Evolutionary conservation across 306 rosid species (phyloP).

Genomic region (Cajanus cajan): DNA sequence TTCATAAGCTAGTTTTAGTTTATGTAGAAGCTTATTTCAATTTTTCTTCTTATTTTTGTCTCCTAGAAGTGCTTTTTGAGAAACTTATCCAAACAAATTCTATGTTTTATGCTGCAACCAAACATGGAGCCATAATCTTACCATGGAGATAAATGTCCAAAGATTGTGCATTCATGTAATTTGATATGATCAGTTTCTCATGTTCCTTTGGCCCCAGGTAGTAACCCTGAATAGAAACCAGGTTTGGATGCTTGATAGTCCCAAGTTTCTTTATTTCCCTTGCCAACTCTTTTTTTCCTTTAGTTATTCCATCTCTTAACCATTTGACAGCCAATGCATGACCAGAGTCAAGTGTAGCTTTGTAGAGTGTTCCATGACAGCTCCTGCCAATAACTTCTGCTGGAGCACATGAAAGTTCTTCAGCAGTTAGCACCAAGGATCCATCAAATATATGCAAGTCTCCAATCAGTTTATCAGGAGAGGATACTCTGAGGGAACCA

Average conservation of each 20-base stretch:
- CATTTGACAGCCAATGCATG: constrained; percentile 67
- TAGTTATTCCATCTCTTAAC: constrained; percentile 77
- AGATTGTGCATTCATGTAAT: constrained; percentile 61
- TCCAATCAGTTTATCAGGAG: constrained; percentile 64
- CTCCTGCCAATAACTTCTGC: constrained; percentile 74
- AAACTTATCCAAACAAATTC: too few relatives aligned
- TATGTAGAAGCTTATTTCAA: too few relatives aligned
- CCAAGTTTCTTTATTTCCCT: constrained; percentile 82
- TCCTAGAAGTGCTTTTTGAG: too few relatives aligned
- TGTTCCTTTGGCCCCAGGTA: constrained; percentile 72
- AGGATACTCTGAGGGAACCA: constrained; percentile 38
- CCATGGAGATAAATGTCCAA: constrained; percentile 73
- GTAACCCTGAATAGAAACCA: constrained; percentile 72
- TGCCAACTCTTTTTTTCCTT: constrained; percentile 73
- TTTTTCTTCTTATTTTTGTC: too few relatives aligned
- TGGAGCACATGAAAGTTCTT: constrained; percentile 75
- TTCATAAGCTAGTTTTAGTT: too few relatives aligned
- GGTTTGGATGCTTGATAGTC: constrained; percentile 65
- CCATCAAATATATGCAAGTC: constrained; percentile 70
- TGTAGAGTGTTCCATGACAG: constrained; percentile 80
- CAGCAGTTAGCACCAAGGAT: constrained; percentile 59
- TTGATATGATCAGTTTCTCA: constrained; percentile 67
- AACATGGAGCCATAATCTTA: constrained; percentile 34
- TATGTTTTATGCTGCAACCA: background rate
- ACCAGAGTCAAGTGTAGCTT: constrained; percentile 70